Evolutionary conservation across 352 stramenopile genomes (phyloP).

Genomic region (Phytopythium sindhum): DNA sequence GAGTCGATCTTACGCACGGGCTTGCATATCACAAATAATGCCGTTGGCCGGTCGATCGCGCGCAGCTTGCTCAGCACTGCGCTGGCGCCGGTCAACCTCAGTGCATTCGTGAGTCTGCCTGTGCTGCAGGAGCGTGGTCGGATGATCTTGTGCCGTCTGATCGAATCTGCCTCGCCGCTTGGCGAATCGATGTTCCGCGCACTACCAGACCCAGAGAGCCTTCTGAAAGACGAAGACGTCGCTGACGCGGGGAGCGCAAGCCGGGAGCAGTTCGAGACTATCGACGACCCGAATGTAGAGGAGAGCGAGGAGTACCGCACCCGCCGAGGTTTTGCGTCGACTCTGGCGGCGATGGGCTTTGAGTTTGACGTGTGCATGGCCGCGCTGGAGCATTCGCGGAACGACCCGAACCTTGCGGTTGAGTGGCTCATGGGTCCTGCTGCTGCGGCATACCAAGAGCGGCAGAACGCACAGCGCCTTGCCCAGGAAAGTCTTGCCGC

Average conservation of each 20-base stretch:
- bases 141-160: conserved; percentile 82
- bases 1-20: conserved; percentile 72
- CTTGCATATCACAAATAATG: conserved; percentile 32
- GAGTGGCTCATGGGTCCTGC: conserved; percentile 84
- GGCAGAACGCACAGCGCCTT: conserved; percentile 54
- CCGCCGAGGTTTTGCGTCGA: conserved; percentile 76
- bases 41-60: conserved; percentile 36
- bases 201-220: conserved; percentile 52
- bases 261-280: conserved; percentile 22
- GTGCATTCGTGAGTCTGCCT: conserved; percentile 69
- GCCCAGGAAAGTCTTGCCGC: conserved; percentile 40
- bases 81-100: conserved; percentile 60
- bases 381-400: conserved; percentile 71
- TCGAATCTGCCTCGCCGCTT: conserved; percentile 79
- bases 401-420: conserved; percentile 81
- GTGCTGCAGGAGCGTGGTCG: conserved; percentile 76
- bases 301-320: conserved; percentile 70
- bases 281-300: conserved; percentile 61
- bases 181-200: conserved; percentile 76
- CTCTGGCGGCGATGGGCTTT: conserved; percentile 83
- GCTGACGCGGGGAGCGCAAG: not conserved
- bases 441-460: conserved; percentile 71
- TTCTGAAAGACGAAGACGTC: not conserved
- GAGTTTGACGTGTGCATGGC: conserved; percentile 87
- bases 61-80: conserved; percentile 55